These are phyloP conservation scores for Pichia heedii DNA, from an alignment of 805 yeast genomes.

Conservation along the genomic window DNA sequence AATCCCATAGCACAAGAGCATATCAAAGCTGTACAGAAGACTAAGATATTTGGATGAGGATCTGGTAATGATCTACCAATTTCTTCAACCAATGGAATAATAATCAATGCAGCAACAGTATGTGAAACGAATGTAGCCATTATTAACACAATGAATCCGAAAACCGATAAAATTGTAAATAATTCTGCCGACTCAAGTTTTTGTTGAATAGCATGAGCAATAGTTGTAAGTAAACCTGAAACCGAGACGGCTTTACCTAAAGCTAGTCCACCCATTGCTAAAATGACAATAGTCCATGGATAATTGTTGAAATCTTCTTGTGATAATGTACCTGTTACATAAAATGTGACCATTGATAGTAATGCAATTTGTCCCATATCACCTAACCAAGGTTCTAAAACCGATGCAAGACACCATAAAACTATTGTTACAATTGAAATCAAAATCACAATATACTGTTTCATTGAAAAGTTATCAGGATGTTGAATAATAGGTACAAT, in stretches of 20 bases:
- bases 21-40: conserved; percentile 54
- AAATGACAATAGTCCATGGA: conserved; percentile 90
- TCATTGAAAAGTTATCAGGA: conserved; percentile 56
- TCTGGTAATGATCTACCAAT: conserved; percentile 68
- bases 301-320: conserved; percentile 93
- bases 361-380: conserved; percentile 96
- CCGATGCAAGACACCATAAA: conserved; percentile 84
- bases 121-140: conserved; percentile 95
- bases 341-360: conserved; percentile 81
- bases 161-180: conserved; percentile 64
- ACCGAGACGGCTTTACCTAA: conserved; percentile 91
- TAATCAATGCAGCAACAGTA: conserved; percentile 92
- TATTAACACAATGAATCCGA: conserved; percentile 71
- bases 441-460: conserved; percentile 65
- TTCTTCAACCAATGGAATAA: conserved; percentile 83
- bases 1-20: conserved; percentile 97
- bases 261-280: conserved; percentile 98
- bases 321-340: conserved; percentile 80
- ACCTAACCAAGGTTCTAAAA: conserved; percentile 66
- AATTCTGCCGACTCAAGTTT: conserved; percentile 60
- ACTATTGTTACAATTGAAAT: conserved; percentile 67
- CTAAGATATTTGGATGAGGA: conserved; percentile 79
- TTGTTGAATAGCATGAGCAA: conserved; percentile 61
- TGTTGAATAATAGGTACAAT: conserved; percentile 54
- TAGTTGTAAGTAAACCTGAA: conserved; percentile 73